Evolutionary conservation across 306 rosid genomes (phyloP).

Genomic region (Trichosanthes truncata): DNA sequence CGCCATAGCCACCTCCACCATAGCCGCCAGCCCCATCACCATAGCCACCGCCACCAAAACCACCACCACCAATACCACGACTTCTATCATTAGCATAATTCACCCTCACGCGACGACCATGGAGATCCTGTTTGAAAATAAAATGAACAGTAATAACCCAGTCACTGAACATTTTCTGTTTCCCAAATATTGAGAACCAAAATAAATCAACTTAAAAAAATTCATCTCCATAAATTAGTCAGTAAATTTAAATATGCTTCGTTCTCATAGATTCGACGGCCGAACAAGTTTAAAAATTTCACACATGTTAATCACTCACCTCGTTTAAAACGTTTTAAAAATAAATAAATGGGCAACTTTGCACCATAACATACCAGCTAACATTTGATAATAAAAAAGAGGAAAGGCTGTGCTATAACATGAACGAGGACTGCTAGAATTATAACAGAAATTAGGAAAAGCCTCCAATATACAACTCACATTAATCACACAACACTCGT

Average conservation of each 20-base stretch:
- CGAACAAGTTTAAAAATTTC: background rate
- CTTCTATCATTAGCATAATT: constrained; percentile 73
- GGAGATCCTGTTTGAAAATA: constrained; percentile 51
- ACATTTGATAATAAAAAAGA: background rate
- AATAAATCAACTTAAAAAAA: background rate
- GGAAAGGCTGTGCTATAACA: background rate
- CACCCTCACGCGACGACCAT: constrained; percentile 73
- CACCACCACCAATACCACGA: constrained; percentile 29
- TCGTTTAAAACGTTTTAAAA: background rate
- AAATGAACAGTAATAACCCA: background rate
- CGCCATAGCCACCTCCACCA: constrained; percentile 13
- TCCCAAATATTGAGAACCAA: background rate
- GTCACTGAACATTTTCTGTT: background rate
- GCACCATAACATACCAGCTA: background rate
- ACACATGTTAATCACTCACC: background rate
- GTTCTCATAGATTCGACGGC: background rate
- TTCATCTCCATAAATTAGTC: background rate
- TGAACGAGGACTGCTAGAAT: background rate
- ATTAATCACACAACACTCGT: background rate
- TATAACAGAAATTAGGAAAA: background rate
- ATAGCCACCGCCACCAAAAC: background rate
- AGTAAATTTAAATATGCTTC: background rate
- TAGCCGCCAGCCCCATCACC: constrained; percentile 12
- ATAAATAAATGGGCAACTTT: background rate
- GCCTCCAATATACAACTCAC: background rate